phyloP scores from a whole-genome alignment of 345 rosid species.

The Brassica napus region Da-Ae NC_063446.1:687501-688000 shows the following conservation, averaged over 20 bases:
- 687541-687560: neutral
- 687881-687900: conserved; percentile 66
- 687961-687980: neutral
- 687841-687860: conserved; percentile 79
- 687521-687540: no score
- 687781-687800: conserved; percentile 85
- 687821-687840: conserved; percentile 83
- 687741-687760: conserved; percentile 80
- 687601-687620: conserved; percentile 46
- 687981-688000: neutral
- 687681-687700: conserved; percentile 72
- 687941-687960: neutral
- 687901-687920: conserved; percentile 80
- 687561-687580: conserved; percentile 40
- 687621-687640: conserved; percentile 23
- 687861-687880: conserved; percentile 71
- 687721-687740: conserved; percentile 87
- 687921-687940: conserved; percentile 22
- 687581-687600: conserved; percentile 42
- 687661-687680: conserved; percentile 55
- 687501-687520: no score
- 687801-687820: conserved; percentile 95
- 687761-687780: conserved; percentile 79
- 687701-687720: conserved; percentile 70
- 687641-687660: conserved; percentile 20